These are phyloP conservation scores for Lathyrus tuberosus DNA, from an alignment of 306 rosid species.

Conservation along the genomic window DNA sequence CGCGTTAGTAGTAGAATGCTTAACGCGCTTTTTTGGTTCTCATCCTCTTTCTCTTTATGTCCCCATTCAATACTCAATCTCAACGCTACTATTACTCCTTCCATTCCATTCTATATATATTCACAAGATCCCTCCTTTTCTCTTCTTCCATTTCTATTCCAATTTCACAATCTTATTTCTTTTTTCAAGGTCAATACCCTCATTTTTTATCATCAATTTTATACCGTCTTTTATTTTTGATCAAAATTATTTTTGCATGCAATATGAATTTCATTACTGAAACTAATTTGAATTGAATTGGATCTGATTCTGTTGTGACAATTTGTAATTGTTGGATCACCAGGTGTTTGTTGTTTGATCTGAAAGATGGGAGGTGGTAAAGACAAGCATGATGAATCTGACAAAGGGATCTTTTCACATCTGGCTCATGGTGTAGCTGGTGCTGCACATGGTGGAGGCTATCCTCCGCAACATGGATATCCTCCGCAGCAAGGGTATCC, in stretches of 20 bases:
- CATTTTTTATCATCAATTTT: neutral
- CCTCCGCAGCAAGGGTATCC: slow-evolving; percentile 30
- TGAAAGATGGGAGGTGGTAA: slow-evolving; percentile 85
- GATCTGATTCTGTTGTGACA: neutral
- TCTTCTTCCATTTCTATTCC: neutral
- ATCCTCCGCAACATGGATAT: slow-evolving; percentile 44
- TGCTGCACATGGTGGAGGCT: slow-evolving; percentile 57
- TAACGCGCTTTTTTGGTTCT: slow-evolving; percentile 33
- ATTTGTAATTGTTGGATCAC: neutral
- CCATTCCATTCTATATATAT: neutral
- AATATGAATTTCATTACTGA: neutral
- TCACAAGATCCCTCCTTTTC: slow-evolving; percentile 23
- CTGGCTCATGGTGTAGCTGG: slow-evolving; percentile 58
- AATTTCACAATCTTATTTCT: slow-evolving; percentile 17
- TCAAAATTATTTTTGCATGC: slow-evolving; percentile 16
- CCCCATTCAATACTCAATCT: neutral
- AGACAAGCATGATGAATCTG: slow-evolving; percentile 68
- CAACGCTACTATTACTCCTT: neutral
- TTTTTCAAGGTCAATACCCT: slow-evolving; percentile 30
- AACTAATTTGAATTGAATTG: neutral
- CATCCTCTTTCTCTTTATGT: neutral
- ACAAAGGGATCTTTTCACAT: slow-evolving; percentile 68
- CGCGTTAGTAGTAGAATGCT: slow-evolving; percentile 22
- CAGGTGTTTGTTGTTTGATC: slow-evolving; percentile 25
- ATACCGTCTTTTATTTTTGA: neutral